phyloP scores from a whole-genome alignment of 1,139 yeast species.

The Hyphopichia pseudoburtonii region DNA sequence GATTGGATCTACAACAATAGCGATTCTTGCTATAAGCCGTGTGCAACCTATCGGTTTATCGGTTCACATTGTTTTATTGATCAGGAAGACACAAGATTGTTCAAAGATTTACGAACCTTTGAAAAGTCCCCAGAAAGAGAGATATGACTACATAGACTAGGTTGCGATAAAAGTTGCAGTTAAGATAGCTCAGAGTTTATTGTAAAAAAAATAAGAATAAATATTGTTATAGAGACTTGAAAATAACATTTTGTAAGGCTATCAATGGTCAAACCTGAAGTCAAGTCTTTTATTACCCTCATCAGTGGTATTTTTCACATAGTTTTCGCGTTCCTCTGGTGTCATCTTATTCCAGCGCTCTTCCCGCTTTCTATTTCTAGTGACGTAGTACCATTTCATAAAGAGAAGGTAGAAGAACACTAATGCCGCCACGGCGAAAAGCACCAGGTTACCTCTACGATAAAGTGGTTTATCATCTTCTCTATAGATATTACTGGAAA shows the following conservation, averaged over 20 bases:
- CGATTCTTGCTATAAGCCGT: too few relatives aligned
- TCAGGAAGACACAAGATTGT: too few relatives aligned
- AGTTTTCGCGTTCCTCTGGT: slow-evolving; percentile 42
- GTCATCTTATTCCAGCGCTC: slow-evolving; percentile 43
- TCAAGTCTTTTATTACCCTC: slow-evolving; percentile 52
- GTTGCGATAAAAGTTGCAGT: too few relatives aligned
- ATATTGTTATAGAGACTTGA: background rate
- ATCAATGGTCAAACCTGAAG: slow-evolving; percentile 25
- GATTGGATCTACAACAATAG: too few relatives aligned
- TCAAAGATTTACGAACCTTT: too few relatives aligned
- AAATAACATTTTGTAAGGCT: background rate
- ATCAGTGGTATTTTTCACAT: slow-evolving; percentile 38
- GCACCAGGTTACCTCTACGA: slow-evolving; percentile 44
- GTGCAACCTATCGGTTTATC: too few relatives aligned
- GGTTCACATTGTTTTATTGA: too few relatives aligned
- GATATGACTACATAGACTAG: too few relatives aligned
- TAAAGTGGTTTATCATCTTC: slow-evolving; percentile 55
- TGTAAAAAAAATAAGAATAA: too few relatives aligned
- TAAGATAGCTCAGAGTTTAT: too few relatives aligned
- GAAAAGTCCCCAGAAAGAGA: too few relatives aligned
- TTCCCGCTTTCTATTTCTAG: slow-evolving; percentile 41
- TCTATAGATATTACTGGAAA: slow-evolving; percentile 52
- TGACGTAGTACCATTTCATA: slow-evolving; percentile 38
- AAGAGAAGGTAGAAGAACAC: slow-evolving; percentile 12
- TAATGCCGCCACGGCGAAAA: slow-evolving; percentile 32